Evolutionary conservation across 331 rosid species (phyloP).

Genomic region (Erythrophleum ivorense): DNA sequence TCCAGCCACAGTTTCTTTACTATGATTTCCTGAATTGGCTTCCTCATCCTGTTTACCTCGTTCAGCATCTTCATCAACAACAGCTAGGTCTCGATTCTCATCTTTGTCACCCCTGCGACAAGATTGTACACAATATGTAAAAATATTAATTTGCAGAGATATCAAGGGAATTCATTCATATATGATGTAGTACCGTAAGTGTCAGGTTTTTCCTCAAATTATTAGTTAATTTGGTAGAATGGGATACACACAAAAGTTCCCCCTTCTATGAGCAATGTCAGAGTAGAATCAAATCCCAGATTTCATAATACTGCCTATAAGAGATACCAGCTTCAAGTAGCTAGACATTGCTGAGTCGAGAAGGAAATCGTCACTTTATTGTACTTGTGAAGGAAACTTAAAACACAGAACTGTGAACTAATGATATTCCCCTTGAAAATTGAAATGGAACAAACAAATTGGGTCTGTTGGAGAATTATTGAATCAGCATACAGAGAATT

Average conservation of each 20-base stretch:
- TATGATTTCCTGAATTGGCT: conserved; percentile 40
- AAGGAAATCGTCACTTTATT: background rate
- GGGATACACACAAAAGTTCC: background rate
- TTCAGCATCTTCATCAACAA: conserved; percentile 52
- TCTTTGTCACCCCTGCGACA: conserved; percentile 65
- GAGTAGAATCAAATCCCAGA: background rate
- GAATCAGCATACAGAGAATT: background rate
- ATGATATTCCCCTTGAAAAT: background rate
- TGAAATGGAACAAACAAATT: background rate
- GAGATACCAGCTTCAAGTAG: conserved; percentile 20
- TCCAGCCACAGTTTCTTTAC: conserved; percentile 48
- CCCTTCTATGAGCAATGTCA: background rate
- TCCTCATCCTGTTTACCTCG: conserved; percentile 62
- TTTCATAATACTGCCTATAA: background rate
- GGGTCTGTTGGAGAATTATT: background rate
- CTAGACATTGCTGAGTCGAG: background rate
- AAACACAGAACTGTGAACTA: background rate
- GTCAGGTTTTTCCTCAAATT: background rate
- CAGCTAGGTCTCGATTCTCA: conserved; percentile 44
- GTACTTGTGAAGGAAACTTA: conserved; percentile 6
- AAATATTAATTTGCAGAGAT: conserved; percentile 6
- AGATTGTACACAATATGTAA: conserved; percentile 12
- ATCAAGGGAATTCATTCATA: conserved; percentile 6
- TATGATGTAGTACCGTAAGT: background rate
- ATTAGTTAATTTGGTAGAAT: background rate